These are phyloP conservation scores for Aureobasidium subglaciale DNA, from an alignment of 2,329 filamentous ascomycete genomes.

Conservation along the genomic window DNA sequence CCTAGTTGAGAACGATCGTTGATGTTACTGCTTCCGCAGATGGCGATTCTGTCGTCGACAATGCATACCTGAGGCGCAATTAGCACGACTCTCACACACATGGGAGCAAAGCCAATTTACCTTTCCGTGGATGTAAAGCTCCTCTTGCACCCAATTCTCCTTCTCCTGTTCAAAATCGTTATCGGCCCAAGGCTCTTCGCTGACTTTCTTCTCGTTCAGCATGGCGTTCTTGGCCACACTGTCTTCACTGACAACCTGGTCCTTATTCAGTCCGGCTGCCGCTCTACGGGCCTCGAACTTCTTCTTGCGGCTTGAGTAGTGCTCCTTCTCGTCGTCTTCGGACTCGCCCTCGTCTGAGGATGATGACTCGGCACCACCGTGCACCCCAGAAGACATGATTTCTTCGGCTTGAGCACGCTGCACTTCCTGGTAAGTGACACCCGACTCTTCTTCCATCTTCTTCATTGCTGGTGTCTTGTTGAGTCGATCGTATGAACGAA, in stretches of 20 bases:
- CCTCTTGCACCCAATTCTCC: constrained; percentile 86
- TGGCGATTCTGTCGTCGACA: constrained; percentile 74
- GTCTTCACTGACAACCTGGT: constrained; percentile 48
- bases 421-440: constrained; percentile 76
- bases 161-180: constrained; percentile 57
- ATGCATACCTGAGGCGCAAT: constrained; percentile 50
- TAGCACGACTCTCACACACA: constrained; percentile 3
- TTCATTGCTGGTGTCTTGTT: constrained; percentile 71
- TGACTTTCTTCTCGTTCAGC: constrained; percentile 57
- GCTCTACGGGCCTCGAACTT: constrained; percentile 40
- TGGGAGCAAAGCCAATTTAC: constrained; percentile 35
- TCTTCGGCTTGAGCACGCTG: constrained; percentile 85
- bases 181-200: constrained; percentile 71
- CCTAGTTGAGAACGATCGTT: constrained; percentile 88
- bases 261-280: constrained; percentile 28
- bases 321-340: constrained; percentile 28
- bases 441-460: constrained; percentile 71
- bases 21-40: constrained; percentile 64
- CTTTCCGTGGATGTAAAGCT: constrained; percentile 92
- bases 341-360: constrained; percentile 23
- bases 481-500: constrained; percentile 85
- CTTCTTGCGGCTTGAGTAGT: constrained; percentile 36
- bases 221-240: constrained; percentile 74
- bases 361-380: constrained; percentile 44
- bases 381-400: constrained; percentile 69